Conservation (phyloP, 1,139 yeast species). For the Pichia sp. region DNA sequence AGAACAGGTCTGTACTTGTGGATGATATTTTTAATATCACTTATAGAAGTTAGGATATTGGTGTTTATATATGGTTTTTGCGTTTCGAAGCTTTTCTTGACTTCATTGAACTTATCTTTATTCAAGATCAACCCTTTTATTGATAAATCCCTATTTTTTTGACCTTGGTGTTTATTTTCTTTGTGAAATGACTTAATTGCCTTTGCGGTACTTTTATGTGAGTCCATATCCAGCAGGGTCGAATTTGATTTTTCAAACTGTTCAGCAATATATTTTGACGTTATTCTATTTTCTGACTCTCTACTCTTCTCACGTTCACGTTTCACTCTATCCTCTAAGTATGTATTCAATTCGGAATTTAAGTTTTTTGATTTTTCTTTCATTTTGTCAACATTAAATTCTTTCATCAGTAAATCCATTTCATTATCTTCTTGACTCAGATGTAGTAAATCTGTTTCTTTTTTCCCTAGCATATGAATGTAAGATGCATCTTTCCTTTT, state of each 20-base stretch:
- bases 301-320: not conserved
- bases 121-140: constrained; percentile 3
- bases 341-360: not conserved
- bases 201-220: not conserved
- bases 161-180: not conserved
- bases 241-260: not conserved
- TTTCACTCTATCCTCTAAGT: not conserved
- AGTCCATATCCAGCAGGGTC: not conserved
- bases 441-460: not conserved
- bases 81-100: constrained; percentile 19
- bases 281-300: not conserved
- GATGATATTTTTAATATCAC: constrained; percentile 29
- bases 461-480: not conserved
- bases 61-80: constrained; percentile 20
- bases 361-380: constrained; percentile 1
- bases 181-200: constrained; percentile 2
- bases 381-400: constrained; percentile 7
- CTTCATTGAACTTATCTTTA: constrained; percentile 15
- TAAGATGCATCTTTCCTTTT: not conserved
- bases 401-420: constrained; percentile 5
- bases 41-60: constrained; percentile 10
- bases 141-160: not conserved
- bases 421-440: not conserved
- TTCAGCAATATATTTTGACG: not conserved
- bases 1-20: constrained; percentile 33